Base-by-base conservation (phyloP, 352 stramenopile species). In the Phytophthora sojae region DNA sequence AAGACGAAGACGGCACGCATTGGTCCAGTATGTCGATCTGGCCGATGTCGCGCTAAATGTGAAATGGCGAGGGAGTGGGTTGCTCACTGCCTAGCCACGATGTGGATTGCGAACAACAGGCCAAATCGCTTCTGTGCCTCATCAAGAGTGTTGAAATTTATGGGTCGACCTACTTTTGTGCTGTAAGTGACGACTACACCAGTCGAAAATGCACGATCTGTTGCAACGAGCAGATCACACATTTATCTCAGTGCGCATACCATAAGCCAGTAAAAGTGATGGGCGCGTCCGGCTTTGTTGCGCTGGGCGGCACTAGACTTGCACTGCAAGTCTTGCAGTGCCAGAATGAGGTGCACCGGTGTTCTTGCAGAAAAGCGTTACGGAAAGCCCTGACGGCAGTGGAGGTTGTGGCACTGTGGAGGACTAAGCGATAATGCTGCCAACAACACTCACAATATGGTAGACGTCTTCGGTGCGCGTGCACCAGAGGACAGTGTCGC, bases 131-230 rank as follows among this genome's bases (percentile, higher is more conserved):
- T n/a, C n/a, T n/a, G n/a, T n/a, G 42, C 17, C 6, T 49, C 42
- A 49, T 49, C 42, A 49, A 49, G 42, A 21, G 17, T 19, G 42
- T 19, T 23, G 15, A 17, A 17, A 44, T 44, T 4, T 44, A 14
- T 44, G 37, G 9, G 37, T 44, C 14, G 37, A 44, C 37, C 37
- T 17, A 44, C 37, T 44, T 32, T 9, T 32, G 29, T 32, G 29
- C 29, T 32, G 29, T 32, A 44, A 44, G 15, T 44, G 35, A 44
- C 15, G 12, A 12, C 37, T 44, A 14, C 37, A 49, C 42, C 42
- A 49, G 42, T 49, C 42, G 42, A 49, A 49, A 49, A 12, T 49
- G 42, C 19, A 19, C 42, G 42, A 49, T 49, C 42, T 49, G 42
- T 17, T 49, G 42, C 42, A 49, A 49, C 12, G 15, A 21, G 42